These are phyloP conservation scores for bread wheat (Triticum aestivum) DNA, from an alignment of 176 grass and related monocot genomes.

Conservation along the genomic window DNA sequence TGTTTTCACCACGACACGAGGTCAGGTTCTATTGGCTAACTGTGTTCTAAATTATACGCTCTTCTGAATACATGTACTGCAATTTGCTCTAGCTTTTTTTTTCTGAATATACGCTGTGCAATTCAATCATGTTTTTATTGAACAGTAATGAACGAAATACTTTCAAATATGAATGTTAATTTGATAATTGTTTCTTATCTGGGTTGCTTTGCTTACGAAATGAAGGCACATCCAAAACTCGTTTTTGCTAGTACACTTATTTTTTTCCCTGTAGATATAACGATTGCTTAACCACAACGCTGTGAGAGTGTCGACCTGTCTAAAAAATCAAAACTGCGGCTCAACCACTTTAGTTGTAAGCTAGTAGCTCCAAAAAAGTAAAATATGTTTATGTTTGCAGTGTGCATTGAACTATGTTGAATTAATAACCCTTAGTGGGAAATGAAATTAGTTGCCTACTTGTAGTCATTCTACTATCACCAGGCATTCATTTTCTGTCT, in stretches of 20 bases:
- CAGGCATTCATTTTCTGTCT: background rate
- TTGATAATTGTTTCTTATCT: background rate
- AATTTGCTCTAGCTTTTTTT: slow-evolving; percentile 2
- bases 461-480: background rate
- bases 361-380: slow-evolving; percentile 2
- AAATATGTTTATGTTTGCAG: background rate
- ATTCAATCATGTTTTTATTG: slow-evolving; percentile 1
- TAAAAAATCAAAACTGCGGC: background rate
- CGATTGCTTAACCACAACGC: background rate
- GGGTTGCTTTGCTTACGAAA: background rate
- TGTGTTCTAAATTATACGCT: slow-evolving; percentile 13
- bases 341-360: background rate
- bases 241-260: background rate
- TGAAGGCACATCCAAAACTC: background rate
- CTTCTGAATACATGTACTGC: background rate
- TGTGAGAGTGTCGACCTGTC: background rate
- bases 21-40: slow-evolving; percentile 35
- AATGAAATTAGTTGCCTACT: background rate
- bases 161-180: slow-evolving; percentile 4
- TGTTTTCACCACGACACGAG: slow-evolving; percentile 29
- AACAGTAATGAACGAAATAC: background rate
- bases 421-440: background rate
- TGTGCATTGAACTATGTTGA: background rate
- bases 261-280: background rate
- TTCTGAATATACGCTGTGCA: background rate